phyloP scores from a whole-genome alignment of 1,284 basidiomycete genomes.

The Ceratobasidium theobromae region DNA sequence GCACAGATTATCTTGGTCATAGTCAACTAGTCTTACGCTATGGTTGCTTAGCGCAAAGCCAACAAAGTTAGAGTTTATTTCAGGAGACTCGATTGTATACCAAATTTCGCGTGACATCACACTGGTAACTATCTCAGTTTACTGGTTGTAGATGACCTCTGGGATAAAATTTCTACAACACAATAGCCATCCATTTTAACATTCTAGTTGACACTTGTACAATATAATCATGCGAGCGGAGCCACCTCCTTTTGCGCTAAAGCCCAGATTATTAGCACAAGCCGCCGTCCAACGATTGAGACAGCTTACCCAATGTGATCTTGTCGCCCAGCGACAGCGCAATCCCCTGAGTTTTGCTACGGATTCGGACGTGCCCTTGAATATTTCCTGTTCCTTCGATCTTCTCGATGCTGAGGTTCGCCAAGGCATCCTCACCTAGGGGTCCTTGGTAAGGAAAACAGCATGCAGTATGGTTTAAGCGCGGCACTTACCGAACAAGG shows the following conservation, averaged over 20 bases:
- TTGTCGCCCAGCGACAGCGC: conserved; percentile 91
- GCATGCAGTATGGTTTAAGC: background rate
- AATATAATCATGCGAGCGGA: conserved; percentile 4
- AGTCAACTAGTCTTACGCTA: too few relatives aligned
- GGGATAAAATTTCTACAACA: background rate
- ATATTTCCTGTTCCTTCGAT: conserved; percentile 76
- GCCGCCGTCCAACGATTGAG: background rate
- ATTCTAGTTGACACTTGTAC: background rate
- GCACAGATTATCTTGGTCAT: too few relatives aligned
- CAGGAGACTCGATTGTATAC: too few relatives aligned
- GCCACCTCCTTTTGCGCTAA: conserved; percentile 37
- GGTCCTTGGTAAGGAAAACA: background rate
- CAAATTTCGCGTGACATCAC: too few relatives aligned
- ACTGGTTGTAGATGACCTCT: background rate
- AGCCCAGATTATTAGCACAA: background rate
- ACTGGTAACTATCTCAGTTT: too few relatives aligned
- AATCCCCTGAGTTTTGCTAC: conserved; percentile 94
- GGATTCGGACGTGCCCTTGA: conserved; percentile 88
- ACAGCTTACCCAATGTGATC: conserved; percentile 76
- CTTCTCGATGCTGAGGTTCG: conserved; percentile 93
- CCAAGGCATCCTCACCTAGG: conserved; percentile 90
- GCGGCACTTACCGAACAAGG: conserved; percentile 72
- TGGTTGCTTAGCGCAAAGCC: too few relatives aligned
- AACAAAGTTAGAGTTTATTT: too few relatives aligned
- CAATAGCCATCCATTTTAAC: background rate